Evolutionary conservation across 352 stramenopile species (phyloP).

Genomic region (Phytopythium delawarense): DNA sequence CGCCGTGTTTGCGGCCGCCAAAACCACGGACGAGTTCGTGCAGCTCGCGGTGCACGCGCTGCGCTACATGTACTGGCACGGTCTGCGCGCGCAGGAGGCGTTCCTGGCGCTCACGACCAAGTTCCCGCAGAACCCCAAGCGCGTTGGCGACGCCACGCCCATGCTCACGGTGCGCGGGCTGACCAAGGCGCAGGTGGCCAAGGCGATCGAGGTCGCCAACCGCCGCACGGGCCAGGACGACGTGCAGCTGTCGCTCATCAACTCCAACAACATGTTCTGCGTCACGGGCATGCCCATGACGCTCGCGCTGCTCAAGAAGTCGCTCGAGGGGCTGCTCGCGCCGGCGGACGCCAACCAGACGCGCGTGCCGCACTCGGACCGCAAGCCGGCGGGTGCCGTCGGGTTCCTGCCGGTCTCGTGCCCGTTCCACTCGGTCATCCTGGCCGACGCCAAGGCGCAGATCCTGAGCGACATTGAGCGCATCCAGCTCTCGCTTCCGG

Average conservation of each 20-base stretch:
- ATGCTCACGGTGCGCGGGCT: slow-evolving; percentile 76
- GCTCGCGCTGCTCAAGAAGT: slow-evolving; percentile 46
- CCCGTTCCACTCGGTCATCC: slow-evolving; percentile 71
- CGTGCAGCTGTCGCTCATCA: slow-evolving; percentile 74
- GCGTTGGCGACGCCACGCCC: slow-evolving; percentile 32
- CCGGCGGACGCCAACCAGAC: slow-evolving; percentile 58
- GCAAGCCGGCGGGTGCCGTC: slow-evolving; percentile 62
- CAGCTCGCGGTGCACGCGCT: slow-evolving; percentile 40
- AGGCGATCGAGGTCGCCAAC: slow-evolving; percentile 48
- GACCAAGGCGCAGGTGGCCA: slow-evolving; percentile 42
- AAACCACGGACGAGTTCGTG: slow-evolving; percentile 44
- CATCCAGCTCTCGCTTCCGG: slow-evolving; percentile 33
- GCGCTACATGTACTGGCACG: slow-evolving; percentile 84
- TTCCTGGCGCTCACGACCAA: slow-evolving; percentile 26
- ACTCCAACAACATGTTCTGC: slow-evolving; percentile 48
- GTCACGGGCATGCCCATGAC: slow-evolving; percentile 65
- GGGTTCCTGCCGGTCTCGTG: slow-evolving; percentile 59
- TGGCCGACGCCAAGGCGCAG: slow-evolving; percentile 32
- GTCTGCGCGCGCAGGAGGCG: slow-evolving; percentile 64
- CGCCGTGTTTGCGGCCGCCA: slow-evolving; percentile 56
- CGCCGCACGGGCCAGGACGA: slow-evolving; percentile 39
- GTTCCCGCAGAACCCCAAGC: slow-evolving; percentile 27
- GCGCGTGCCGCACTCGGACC: slow-evolving; percentile 73
- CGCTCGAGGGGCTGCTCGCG: slow-evolving; percentile 45
- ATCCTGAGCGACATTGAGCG: slow-evolving; percentile 52